Conservation (phyloP, 179 eudicot species). For the Drosera spatulata region DNA sequence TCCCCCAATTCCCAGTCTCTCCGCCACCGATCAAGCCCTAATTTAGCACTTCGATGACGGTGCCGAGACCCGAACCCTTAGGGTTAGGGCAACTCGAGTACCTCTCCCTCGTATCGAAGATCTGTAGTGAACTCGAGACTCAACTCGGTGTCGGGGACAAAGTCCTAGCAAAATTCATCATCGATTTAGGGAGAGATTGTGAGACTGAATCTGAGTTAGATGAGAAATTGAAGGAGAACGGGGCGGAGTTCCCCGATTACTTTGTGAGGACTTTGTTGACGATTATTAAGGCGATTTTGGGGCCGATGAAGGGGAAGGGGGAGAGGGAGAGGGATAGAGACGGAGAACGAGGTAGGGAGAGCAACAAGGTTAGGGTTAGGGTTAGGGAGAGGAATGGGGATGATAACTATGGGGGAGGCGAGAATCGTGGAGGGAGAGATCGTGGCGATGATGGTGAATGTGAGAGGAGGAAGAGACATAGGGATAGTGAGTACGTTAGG, state of each 20-base stretch:
- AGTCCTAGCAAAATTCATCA: slow-evolving; percentile 68
- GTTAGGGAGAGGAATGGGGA: no score
- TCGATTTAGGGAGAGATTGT: slow-evolving; percentile 5
- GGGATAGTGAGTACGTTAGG: no score
- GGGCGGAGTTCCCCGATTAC: slow-evolving; percentile 86
- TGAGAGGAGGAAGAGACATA: no score
- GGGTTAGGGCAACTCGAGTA: slow-evolving; percentile 23
- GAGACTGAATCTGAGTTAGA: slow-evolving; percentile 57
- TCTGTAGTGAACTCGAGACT: slow-evolving; percentile 66
- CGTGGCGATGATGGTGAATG: no score
- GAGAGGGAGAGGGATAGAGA: slow-evolving; percentile 4
- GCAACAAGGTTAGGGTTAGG: no score
- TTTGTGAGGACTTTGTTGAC: slow-evolving; percentile 58
- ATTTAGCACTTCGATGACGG: no score
- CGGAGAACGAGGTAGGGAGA: background rate
- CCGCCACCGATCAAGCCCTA: no score
- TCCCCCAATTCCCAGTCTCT: no score
- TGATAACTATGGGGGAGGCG: no score
- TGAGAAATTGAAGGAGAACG: slow-evolving; percentile 41
- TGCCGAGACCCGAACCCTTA: no score
- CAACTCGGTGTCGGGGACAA: slow-evolving; percentile 66
- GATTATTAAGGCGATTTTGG: slow-evolving; percentile 79
- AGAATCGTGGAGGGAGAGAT: no score
- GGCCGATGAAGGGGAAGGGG: slow-evolving; percentile 24
- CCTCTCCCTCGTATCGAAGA: slow-evolving; percentile 60